Evolutionary conservation across 2,329 filamentous ascomycete species (phyloP).

Genomic region (Cadophora sp.): DNA sequence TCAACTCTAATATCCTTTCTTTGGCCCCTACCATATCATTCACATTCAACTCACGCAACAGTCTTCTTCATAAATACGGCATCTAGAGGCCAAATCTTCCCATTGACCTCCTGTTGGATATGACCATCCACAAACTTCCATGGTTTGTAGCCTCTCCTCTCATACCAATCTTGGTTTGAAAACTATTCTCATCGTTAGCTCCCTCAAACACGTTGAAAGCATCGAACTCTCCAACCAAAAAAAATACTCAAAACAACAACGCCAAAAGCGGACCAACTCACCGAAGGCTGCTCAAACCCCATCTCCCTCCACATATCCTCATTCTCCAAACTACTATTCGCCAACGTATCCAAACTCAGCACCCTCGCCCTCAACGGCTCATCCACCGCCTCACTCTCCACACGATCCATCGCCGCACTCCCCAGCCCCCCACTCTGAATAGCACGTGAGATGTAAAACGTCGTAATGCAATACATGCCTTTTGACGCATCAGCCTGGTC

Average conservation of each 20-base stretch:
- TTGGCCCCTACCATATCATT: not conserved
- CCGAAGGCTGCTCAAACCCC: slow-evolving; percentile 21
- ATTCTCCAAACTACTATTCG: slow-evolving; percentile 25
- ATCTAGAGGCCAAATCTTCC: slow-evolving; percentile 30
- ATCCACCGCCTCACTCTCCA: slow-evolving; percentile 32
- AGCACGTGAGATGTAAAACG: slow-evolving; percentile 38
- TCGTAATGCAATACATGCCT: slow-evolving; percentile 36
- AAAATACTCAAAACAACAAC: too few relatives aligned
- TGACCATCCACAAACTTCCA: slow-evolving; percentile 25
- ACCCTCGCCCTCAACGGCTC: slow-evolving; percentile 36
- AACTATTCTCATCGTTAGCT: not conserved
- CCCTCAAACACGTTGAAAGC: too few relatives aligned
- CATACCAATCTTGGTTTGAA: slow-evolving; percentile 37
- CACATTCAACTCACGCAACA: not conserved
- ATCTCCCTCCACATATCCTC: slow-evolving; percentile 26
- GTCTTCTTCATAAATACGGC: slow-evolving; percentile 35
- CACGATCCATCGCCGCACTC: slow-evolving; percentile 32
- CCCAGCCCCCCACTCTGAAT: slow-evolving; percentile 36
- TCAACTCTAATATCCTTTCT: too few relatives aligned
- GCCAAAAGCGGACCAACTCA: not conserved
- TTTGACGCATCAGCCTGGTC: not conserved
- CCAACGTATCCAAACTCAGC: slow-evolving; percentile 31
- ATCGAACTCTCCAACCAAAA: too few relatives aligned
- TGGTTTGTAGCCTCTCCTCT: slow-evolving; percentile 36
- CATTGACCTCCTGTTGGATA: slow-evolving; percentile 23